Evolutionary conservation across 192 early-diverging fungal genomes (phyloP).

Genomic region (Umbelopsis sp.): DNA sequence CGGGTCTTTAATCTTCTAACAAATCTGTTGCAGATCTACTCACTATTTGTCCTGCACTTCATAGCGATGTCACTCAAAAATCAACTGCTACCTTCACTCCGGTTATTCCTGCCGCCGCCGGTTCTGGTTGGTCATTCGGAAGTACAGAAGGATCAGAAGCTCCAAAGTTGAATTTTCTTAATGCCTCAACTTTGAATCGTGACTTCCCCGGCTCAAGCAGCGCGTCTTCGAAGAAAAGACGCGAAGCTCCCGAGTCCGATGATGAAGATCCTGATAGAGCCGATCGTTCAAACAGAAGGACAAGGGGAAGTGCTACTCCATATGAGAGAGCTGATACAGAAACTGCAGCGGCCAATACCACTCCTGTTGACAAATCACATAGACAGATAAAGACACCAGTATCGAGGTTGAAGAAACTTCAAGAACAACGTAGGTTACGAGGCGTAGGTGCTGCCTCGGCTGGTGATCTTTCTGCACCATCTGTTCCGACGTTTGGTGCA

Average conservation of each 20-base stretch:
- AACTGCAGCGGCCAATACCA: background rate
- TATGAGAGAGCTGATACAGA: constrained; percentile 3
- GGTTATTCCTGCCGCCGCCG: background rate
- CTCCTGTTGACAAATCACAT: constrained; percentile 9
- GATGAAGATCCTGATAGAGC: constrained; percentile 12
- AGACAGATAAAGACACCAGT: constrained; percentile 8
- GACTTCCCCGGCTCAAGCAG: background rate
- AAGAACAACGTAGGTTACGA: constrained; percentile 10
- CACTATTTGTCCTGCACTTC: background rate
- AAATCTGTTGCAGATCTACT: background rate
- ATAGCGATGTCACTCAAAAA: background rate
- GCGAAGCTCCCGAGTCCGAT: constrained; percentile 11
- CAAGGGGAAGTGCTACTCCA: background rate
- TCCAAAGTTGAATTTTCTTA: background rate
- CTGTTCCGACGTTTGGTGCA: background rate
- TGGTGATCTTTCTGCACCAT: background rate
- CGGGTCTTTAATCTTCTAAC: background rate
- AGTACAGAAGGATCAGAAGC: background rate
- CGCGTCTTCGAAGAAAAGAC: constrained; percentile 7
- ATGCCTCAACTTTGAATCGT: background rate
- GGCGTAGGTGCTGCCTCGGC: background rate
- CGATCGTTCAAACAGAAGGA: background rate
- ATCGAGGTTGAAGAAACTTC: constrained; percentile 4
- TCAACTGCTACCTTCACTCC: background rate
- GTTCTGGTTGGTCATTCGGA: background rate